Percentiles rank a stretch among this genome's conserved stretches.
Evolutionary conservation across 306 rosid species (phyloP).

Genomic region (Rosa persica): DNA sequence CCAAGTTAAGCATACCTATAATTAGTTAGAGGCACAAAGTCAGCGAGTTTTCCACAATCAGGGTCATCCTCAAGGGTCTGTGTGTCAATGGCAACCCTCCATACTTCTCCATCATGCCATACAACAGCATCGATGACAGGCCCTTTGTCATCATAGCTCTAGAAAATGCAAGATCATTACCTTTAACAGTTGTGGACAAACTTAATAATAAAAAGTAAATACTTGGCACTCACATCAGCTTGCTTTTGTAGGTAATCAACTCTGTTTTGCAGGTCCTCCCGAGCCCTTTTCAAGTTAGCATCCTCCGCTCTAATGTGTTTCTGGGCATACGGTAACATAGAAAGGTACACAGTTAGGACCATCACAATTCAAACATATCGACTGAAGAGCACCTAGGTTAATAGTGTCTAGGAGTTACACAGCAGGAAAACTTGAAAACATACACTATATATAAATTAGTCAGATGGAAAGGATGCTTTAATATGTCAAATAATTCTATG

Average conservation of each 20-base stretch:
- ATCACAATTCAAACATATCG: constrained; percentile 19
- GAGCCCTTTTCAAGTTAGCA: constrained; percentile 58
- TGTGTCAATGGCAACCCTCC: constrained; percentile 96
- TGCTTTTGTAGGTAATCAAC: constrained; percentile 75
- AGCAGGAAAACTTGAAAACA: not conserved
- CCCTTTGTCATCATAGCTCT: constrained; percentile 92
- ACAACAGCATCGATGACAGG: constrained; percentile 91
- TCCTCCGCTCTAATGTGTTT: constrained; percentile 62
- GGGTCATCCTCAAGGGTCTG: constrained; percentile 82
- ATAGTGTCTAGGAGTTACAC: not conserved
- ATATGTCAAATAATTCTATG: not conserved
- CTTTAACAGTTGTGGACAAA: constrained; percentile 19
- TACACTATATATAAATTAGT: not conserved
- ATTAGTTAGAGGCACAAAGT: constrained; percentile 78
- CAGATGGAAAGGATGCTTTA: constrained; percentile 11
- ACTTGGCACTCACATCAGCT: constrained; percentile 68
- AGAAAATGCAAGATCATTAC: constrained; percentile 32
- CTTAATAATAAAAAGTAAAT: constrained; percentile 15
- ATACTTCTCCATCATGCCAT: constrained; percentile 95
- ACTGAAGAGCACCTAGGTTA: not conserved
- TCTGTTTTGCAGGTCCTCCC: constrained; percentile 79
- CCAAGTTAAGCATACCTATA: constrained; percentile 57
- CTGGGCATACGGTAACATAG: constrained; percentile 40
- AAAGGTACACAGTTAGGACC: constrained; percentile 20
- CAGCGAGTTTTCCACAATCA: constrained; percentile 73